Evolutionary conservation across 768 basidiomycete species (phyloP).

Genomic region (Phylloporus sp.): DNA sequence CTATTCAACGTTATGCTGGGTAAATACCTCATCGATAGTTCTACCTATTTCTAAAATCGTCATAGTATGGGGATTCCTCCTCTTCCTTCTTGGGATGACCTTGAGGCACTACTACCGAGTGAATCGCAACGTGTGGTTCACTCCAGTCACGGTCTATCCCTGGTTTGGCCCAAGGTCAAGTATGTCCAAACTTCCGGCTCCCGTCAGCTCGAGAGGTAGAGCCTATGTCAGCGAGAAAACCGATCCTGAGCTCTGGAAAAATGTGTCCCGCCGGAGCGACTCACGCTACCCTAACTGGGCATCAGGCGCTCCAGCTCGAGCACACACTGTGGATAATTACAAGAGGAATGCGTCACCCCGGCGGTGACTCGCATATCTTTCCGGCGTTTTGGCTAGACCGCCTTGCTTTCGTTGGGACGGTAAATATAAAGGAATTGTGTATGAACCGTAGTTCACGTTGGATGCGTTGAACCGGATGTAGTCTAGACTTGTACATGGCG

Average conservation of each 20-base stretch:
- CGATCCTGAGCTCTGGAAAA: conserved; percentile 19
- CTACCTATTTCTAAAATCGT: conserved; percentile 7
- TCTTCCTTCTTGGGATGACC: conserved; percentile 42
- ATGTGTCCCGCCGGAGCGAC: conserved; percentile 17
- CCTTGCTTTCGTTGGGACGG: conserved; percentile 3
- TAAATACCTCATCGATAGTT: conserved; percentile 30
- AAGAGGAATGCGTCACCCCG: conserved; percentile 40
- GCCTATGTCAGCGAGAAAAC: conserved; percentile 27
- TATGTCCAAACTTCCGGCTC: conserved; percentile 39
- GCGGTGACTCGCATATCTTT: conserved; percentile 33
- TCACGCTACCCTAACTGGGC: conserved; percentile 19
- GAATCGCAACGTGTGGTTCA: conserved; percentile 56
- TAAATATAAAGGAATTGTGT: conserved; percentile 8
- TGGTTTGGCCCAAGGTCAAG: conserved; percentile 53
- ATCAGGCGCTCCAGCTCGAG: conserved; percentile 21
- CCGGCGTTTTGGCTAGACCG: conserved; percentile 11
- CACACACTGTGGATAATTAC: conserved; percentile 33
- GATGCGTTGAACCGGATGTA: conserved; percentile 8
- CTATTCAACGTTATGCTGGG: conserved; percentile 71
- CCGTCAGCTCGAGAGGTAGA: conserved; percentile 36
- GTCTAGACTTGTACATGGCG: conserved; percentile 8
- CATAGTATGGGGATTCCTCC: conserved; percentile 46
- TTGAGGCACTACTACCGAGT: conserved; percentile 41
- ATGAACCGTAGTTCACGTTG: conserved; percentile 16
- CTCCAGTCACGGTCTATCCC: conserved; percentile 63